Conservation (phyloP, 345 rosid species). For the Rhodomyrtus tomentosa region DNA sequence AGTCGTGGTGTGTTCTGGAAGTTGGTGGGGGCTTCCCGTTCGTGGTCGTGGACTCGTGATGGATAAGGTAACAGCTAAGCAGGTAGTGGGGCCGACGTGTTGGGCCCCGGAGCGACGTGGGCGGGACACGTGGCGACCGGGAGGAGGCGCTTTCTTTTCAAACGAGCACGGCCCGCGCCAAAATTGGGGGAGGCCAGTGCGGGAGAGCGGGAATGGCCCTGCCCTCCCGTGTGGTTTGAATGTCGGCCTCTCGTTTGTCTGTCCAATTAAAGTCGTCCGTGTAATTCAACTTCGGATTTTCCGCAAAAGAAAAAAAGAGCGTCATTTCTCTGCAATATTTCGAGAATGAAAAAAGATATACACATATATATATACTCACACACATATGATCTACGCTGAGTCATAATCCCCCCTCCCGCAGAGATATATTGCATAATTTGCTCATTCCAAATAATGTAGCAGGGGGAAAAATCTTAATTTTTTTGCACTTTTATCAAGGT, state of each 20-base stretch:
- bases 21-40: neutral
- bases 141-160: neutral
- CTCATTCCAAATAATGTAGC: rapidly evolving
- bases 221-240: neutral
- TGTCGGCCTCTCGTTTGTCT: neutral
- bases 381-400: neutral
- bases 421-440: neutral
- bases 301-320: neutral
- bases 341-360: neutral
- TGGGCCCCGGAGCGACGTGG: neutral
- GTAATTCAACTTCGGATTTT: neutral
- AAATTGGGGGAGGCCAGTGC: neutral
- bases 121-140: neutral
- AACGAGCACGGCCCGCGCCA: neutral
- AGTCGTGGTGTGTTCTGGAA: neutral
- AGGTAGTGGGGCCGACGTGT: neutral
- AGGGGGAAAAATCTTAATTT: too few relatives aligned
- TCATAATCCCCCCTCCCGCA: neutral
- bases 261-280: neutral
- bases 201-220: neutral
- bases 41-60: neutral
- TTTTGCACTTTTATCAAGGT: too few relatives aligned
- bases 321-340: neutral
- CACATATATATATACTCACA: neutral
- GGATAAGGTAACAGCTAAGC: neutral